Percentiles rank a stretch among this genome's conserved stretches.
Conservation (phyloP, 768 basidiomycete species). For the Hemileccinum rubropunctum region DNA sequence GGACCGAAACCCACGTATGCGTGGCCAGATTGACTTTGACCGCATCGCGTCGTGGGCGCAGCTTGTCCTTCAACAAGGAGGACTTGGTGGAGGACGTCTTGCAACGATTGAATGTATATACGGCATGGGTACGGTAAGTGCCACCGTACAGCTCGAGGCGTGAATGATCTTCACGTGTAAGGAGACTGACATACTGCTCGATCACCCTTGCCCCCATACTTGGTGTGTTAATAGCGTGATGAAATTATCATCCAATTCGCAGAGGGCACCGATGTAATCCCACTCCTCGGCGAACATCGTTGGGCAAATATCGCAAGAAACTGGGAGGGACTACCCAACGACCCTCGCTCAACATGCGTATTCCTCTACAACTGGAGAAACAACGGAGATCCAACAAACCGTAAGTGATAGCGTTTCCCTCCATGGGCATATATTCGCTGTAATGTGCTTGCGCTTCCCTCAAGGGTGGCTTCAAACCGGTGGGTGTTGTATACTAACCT, state of each 20-base stretch:
- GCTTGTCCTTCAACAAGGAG: conserved; percentile 21
- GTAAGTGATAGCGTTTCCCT: conserved; percentile 20
- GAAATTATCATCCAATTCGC: conserved; percentile 30
- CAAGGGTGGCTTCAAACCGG: neutral
- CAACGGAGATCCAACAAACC: conserved; percentile 30
- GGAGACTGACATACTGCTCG: neutral
- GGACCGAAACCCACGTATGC: conserved; percentile 1
- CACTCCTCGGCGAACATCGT: conserved; percentile 28
- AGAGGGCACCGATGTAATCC: conserved; percentile 21
- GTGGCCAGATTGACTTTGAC: conserved; percentile 17
- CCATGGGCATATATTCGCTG: neutral
- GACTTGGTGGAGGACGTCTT: conserved; percentile 7
- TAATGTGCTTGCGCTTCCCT: neutral
- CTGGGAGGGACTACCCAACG: conserved; percentile 10
- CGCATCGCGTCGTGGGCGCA: conserved; percentile 25
- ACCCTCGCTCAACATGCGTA: conserved; percentile 17
- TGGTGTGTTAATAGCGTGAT: conserved; percentile 17
- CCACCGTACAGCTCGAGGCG: neutral
- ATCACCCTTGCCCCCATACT: neutral
- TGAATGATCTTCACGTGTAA: neutral
- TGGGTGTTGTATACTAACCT: neutral
- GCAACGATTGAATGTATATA: conserved; percentile 25
- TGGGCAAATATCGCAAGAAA: conserved; percentile 16
- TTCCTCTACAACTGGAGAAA: conserved; percentile 32
- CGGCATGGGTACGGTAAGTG: conserved; percentile 32